Conservation (phyloP, 2,329 filamentous ascomycete genomes). For the Berkeleyomyces rouxiae region DNA sequence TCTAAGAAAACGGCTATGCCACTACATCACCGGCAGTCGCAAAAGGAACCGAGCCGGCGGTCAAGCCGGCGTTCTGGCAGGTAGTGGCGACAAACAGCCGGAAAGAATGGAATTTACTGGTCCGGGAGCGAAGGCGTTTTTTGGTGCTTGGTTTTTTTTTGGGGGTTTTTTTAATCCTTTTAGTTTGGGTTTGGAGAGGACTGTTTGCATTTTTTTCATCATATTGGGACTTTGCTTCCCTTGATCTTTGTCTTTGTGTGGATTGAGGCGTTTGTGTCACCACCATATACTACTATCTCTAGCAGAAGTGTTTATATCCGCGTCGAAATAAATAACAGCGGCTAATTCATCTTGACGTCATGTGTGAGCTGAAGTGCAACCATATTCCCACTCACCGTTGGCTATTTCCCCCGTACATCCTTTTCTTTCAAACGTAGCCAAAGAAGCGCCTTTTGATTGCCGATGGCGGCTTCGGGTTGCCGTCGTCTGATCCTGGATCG, state of each 20-base stretch:
- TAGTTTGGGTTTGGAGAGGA: background rate
- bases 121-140: background rate
- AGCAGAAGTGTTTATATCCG: background rate
- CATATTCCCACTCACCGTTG: background rate
- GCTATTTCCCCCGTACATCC: background rate
- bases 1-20: conserved; percentile 13
- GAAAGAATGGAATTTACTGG: background rate
- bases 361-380: background rate
- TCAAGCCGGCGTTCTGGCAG: conserved; percentile 1
- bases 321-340: background rate
- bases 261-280: background rate
- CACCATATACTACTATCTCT: background rate
- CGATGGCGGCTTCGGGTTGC: background rate
- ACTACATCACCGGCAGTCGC: conserved; percentile 9
- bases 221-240: background rate
- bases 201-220: background rate
- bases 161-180: background rate
- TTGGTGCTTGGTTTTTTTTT: background rate
- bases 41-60: conserved; percentile 8
- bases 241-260: background rate
- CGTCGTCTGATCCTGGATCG: background rate
- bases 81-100: background rate
- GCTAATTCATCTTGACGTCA: background rate
- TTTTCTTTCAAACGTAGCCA: background rate
- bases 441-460: background rate